Evolutionary conservation across 306 rosid genomes (phyloP).

Genomic region (Rubus parviflorus): DNA sequence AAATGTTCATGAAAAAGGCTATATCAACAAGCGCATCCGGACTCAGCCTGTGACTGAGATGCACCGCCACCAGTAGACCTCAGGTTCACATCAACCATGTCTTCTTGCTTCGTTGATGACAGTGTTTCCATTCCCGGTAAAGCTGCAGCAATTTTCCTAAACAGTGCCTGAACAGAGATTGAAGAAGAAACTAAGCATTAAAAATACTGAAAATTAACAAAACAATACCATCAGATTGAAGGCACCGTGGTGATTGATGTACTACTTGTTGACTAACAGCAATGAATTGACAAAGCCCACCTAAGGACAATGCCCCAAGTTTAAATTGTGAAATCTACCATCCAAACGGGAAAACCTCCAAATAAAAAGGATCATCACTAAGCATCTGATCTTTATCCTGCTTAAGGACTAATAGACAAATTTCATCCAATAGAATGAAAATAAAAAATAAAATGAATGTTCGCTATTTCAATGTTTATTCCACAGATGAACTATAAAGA

Average conservation of each 20-base stretch:
- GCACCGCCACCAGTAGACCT: conserved; percentile 49
- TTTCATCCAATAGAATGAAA: not conserved
- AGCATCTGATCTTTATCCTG: not conserved
- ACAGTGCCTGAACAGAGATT: conserved; percentile 52
- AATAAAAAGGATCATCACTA: not conserved
- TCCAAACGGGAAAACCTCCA: not conserved
- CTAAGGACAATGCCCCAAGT: not conserved
- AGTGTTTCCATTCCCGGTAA: conserved; percentile 93
- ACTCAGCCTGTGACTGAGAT: conserved; percentile 51
- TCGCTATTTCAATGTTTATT: not conserved
- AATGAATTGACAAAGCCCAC: not conserved
- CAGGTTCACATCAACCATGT: conserved; percentile 89
- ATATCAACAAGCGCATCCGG: conserved; percentile 65
- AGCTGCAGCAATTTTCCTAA: conserved; percentile 87
- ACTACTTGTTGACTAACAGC: not conserved
- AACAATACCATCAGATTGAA: not conserved
- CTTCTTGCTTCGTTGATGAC: conserved; percentile 83
- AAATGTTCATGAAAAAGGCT: conserved; percentile 1
- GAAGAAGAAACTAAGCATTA: not conserved
- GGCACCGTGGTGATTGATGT: not conserved
- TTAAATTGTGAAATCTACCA: not conserved
- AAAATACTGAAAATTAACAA: no score
- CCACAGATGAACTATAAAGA: not conserved
- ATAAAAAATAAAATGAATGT: not conserved
- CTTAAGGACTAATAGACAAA: not conserved